Conservation (phyloP, 1,139 yeast species). For the Debaryomyces fabryi region DNA sequence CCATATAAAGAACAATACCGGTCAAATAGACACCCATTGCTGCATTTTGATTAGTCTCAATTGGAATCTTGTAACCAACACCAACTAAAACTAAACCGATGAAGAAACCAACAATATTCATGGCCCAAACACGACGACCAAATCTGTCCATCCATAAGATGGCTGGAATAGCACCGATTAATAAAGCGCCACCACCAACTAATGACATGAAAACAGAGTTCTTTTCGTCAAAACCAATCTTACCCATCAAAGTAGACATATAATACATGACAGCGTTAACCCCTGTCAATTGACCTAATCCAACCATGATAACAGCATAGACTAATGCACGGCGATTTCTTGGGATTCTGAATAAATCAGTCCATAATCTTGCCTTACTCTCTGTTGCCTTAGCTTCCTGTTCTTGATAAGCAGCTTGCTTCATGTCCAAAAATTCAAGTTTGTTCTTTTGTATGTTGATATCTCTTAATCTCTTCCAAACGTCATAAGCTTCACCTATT, state of each 20-base stretch:
- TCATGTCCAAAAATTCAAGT: constrained; percentile 54
- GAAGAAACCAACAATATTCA: constrained; percentile 52
- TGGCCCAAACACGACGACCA: constrained; percentile 53
- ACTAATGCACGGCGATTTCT: constrained; percentile 61
- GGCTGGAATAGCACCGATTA: constrained; percentile 65
- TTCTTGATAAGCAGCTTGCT: constrained; percentile 34
- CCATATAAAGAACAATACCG: constrained; percentile 64
- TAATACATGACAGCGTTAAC: constrained; percentile 60
- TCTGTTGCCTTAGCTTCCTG: constrained; percentile 26
- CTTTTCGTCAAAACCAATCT: constrained; percentile 47
- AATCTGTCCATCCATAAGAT: constrained; percentile 60
- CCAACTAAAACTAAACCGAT: constrained; percentile 61
- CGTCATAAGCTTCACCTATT: constrained; percentile 53
- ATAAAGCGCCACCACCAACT: constrained; percentile 64
- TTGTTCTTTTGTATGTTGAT: constrained; percentile 38
- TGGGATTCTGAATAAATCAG: constrained; percentile 54
- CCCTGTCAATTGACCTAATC: constrained; percentile 60
- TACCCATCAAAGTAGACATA: constrained; percentile 53
- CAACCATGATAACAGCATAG: constrained; percentile 57
- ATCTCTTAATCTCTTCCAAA: constrained; percentile 59
- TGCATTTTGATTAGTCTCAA: constrained; percentile 40
- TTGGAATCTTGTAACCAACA: constrained; percentile 48
- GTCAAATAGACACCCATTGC: constrained; percentile 59
- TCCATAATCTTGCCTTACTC: constrained; percentile 35
- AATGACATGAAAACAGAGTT: constrained; percentile 56